phyloP scores from a whole-genome alignment of 2,329 filamentous ascomycete species.

The Sporothrix mexicana region DNA sequence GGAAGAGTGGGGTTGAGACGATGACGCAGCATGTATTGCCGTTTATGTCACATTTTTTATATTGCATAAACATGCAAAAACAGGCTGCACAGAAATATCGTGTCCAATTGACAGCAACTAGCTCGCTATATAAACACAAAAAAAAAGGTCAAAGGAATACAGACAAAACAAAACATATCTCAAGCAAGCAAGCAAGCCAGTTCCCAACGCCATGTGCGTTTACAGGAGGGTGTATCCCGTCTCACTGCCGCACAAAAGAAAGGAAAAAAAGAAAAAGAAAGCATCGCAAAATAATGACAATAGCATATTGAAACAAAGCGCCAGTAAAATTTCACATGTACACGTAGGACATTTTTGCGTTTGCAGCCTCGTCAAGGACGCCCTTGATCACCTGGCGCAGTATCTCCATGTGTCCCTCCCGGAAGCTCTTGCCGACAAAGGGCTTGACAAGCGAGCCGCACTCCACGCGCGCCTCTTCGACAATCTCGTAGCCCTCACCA shows the following conservation, averaged over 20 bases:
- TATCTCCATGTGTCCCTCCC: constrained; percentile 44
- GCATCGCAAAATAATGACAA: not conserved
- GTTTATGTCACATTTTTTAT: no score
- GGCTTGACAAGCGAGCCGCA: constrained; percentile 45
- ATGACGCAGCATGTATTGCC: no score
- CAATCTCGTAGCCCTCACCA: constrained; percentile 43
- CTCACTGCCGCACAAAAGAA: not conserved
- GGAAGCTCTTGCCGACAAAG: constrained; percentile 45
- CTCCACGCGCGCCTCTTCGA: constrained; percentile 45
- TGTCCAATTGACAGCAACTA: not conserved
- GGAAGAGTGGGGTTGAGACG: no score
- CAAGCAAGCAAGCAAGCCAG: no score
- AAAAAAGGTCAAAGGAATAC: not conserved
- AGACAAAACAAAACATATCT: not conserved
- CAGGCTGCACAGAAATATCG: not conserved
- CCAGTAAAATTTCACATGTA: not conserved
- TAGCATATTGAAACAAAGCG: not conserved
- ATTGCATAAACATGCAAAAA: not conserved
- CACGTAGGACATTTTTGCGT: not conserved
- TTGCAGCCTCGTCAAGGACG: constrained; percentile 35
- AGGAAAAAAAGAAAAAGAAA: not conserved
- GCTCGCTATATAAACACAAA: not conserved
- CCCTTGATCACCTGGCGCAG: constrained; percentile 43
- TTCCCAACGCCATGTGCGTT: not conserved
- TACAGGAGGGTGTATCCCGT: constrained; percentile 5